phyloP scores from a whole-genome alignment of 2,329 filamentous ascomycete species.

The Mycosphaerella arachidis region DNA sequence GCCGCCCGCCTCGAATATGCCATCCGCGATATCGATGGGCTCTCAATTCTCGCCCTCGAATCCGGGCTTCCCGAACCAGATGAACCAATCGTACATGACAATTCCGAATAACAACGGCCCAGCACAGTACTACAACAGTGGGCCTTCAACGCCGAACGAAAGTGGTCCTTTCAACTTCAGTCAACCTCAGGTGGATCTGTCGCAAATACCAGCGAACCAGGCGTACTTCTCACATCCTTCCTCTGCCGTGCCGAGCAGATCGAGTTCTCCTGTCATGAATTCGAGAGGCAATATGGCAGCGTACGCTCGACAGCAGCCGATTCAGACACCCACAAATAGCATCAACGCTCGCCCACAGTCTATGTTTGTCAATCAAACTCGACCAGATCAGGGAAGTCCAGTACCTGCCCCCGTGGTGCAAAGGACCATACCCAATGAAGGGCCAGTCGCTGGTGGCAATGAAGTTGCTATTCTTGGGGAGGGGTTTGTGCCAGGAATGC shows the following conservation, averaged over 20 bases:
- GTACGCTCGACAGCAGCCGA: constrained; percentile 28
- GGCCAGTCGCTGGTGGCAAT: constrained; percentile 75
- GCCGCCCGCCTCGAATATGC: constrained; percentile 26
- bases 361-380: constrained; percentile 11
- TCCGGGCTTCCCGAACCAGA: constrained; percentile 31
- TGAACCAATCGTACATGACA: constrained; percentile 32
- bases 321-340: constrained; percentile 28
- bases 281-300: constrained; percentile 32
- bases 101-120: constrained; percentile 29
- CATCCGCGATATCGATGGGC: constrained; percentile 28
- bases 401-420: constrained; percentile 11
- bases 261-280: constrained; percentile 61
- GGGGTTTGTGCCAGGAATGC: constrained; percentile 71
- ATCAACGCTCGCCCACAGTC: constrained; percentile 17
- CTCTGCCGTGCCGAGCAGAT: constrained; percentile 56
- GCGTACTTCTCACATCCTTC: constrained; percentile 32
- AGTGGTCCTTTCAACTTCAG: constrained; percentile 24
- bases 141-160: constrained; percentile 31
- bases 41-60: constrained; percentile 39
- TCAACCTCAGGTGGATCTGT: constrained; percentile 23
- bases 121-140: constrained; percentile 29
- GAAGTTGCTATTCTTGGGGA: constrained; percentile 82
- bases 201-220: constrained; percentile 22
- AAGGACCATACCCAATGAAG: constrained; percentile 70
- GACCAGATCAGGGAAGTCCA: constrained; percentile 14